These are phyloP conservation scores for Kandelia obovata DNA, from an alignment of 345 rosid genomes.

Conservation along the genomic window DNA sequence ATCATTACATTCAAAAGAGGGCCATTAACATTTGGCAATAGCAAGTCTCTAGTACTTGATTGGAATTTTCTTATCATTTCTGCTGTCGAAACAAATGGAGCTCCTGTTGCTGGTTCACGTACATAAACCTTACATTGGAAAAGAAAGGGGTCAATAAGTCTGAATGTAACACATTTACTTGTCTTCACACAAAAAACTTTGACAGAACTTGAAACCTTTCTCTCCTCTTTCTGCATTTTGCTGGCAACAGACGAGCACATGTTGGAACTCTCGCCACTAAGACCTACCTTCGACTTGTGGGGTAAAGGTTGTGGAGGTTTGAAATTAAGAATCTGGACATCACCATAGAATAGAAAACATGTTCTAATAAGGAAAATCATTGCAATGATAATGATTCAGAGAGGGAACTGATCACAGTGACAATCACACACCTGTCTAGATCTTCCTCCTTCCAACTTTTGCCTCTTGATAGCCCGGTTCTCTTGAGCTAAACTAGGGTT, in stretches of 20 bases:
- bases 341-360: not conserved
- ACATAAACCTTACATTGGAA: slow-evolving; percentile 43
- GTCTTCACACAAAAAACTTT: not conserved
- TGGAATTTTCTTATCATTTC: slow-evolving; percentile 87
- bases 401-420: not conserved
- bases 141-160: not conserved
- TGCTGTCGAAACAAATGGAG: slow-evolving; percentile 67
- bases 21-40: slow-evolving; percentile 39
- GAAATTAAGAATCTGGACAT: slow-evolving; percentile 67
- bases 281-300: slow-evolving; percentile 79
- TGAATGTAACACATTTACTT: not conserved
- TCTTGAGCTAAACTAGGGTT: slow-evolving; percentile 65
- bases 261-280: slow-evolving; percentile 41
- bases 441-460: slow-evolving; percentile 89
- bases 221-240: slow-evolving; percentile 50
- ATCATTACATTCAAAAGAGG: slow-evolving; percentile 42
- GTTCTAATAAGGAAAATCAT: not conserved
- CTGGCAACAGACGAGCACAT: slow-evolving; percentile 40
- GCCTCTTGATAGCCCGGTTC: slow-evolving; percentile 90
- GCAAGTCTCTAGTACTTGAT: slow-evolving; percentile 71
- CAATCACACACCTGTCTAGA: slow-evolving; percentile 64
- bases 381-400: not conserved
- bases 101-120: slow-evolving; percentile 40
- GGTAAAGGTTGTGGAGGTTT: slow-evolving; percentile 58
- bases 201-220: slow-evolving; percentile 54